A percentile compares a stretch with the other conserved stretches of the same genome.
Evolutionary conservation across 2,329 filamentous ascomycete species (phyloP).

Genomic region (Arthroderma sp.): DNA sequence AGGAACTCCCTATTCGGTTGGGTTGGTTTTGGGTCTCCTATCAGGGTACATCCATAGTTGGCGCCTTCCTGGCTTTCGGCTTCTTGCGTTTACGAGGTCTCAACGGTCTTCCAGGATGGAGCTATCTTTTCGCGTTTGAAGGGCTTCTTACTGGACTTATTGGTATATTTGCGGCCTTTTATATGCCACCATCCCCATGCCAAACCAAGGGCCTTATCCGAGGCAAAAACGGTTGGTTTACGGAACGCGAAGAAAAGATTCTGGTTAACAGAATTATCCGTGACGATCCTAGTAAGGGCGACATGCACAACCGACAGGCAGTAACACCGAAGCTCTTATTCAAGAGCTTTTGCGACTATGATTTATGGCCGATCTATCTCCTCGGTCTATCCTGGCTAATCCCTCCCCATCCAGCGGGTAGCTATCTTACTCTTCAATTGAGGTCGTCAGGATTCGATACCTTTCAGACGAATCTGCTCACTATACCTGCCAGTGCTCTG

Average conservation of each 20-base stretch:
- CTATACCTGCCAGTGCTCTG: slow-evolving; percentile 44
- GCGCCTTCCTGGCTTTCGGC: slow-evolving; percentile 35
- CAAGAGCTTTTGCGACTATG: slow-evolving; percentile 40
- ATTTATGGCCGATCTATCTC: slow-evolving; percentile 45
- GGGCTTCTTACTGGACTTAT: slow-evolving; percentile 41
- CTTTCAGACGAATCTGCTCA: slow-evolving; percentile 50
- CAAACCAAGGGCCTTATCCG: slow-evolving; percentile 50
- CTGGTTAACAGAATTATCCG: slow-evolving; percentile 52
- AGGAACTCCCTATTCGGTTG: slow-evolving; percentile 54
- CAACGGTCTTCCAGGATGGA: slow-evolving; percentile 29
- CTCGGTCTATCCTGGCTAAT: slow-evolving; percentile 35
- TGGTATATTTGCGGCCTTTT: slow-evolving; percentile 43
- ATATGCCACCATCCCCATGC: slow-evolving; percentile 52
- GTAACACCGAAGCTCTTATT: slow-evolving; percentile 37
- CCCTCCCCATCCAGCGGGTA: slow-evolving; percentile 23
- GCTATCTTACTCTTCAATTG: slow-evolving; percentile 29
- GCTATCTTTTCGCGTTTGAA: slow-evolving; percentile 31
- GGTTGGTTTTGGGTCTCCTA: slow-evolving; percentile 60
- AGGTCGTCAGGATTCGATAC: slow-evolving; percentile 45
- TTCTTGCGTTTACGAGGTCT: slow-evolving; percentile 27
- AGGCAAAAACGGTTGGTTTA: slow-evolving; percentile 53
- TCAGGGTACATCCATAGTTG: slow-evolving; percentile 32
- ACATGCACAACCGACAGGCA: slow-evolving; percentile 48
- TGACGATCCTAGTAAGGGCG: slow-evolving; percentile 45
- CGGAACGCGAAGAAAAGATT: slow-evolving; percentile 54